Percentiles rank a stretch among this genome's conserved stretches.
Conservation (phyloP, 2,329 filamentous ascomycete genomes). For the Pseudogymnoascus pannorum region DNA sequence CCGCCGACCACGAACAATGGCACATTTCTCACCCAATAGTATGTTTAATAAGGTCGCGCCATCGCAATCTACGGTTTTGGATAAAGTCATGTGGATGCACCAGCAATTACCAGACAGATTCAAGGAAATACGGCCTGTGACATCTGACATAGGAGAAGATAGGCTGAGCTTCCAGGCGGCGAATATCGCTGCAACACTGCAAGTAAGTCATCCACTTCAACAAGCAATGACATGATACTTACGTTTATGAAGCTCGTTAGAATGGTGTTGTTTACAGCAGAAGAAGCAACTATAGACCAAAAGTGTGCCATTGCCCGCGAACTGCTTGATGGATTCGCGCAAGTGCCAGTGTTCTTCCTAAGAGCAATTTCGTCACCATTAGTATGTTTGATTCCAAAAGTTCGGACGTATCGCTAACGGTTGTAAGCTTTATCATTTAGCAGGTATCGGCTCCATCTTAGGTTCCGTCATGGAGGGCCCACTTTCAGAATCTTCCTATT, state of each 20-base stretch:
- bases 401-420: not conserved
- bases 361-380: constrained; percentile 41
- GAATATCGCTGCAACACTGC: constrained; percentile 39
- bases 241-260: constrained; percentile 36
- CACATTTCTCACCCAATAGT: constrained; percentile 10
- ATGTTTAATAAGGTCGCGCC: constrained; percentile 11
- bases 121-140: constrained; percentile 16
- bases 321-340: constrained; percentile 36
- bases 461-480: constrained; percentile 35
- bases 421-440: constrained; percentile 36
- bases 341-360: constrained; percentile 38
- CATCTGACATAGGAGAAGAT: constrained; percentile 30
- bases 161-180: constrained; percentile 42
- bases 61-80: constrained; percentile 13
- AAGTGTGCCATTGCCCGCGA: constrained; percentile 40
- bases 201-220: constrained; percentile 4
- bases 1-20: constrained; percentile 1
- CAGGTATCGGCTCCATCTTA: constrained; percentile 42
- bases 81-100: constrained; percentile 19
- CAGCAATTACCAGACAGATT: constrained; percentile 16
- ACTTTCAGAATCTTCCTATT: constrained; percentile 17
- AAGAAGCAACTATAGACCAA: constrained; percentile 33
- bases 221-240: not conserved
- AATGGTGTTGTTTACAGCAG: constrained; percentile 37
- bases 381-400: not conserved